Evolutionary conservation across 208 protist genomes (phyloP), one percentile per base, ranked within the genome.

Genomic region (Porcisia hertigi): DNA sequence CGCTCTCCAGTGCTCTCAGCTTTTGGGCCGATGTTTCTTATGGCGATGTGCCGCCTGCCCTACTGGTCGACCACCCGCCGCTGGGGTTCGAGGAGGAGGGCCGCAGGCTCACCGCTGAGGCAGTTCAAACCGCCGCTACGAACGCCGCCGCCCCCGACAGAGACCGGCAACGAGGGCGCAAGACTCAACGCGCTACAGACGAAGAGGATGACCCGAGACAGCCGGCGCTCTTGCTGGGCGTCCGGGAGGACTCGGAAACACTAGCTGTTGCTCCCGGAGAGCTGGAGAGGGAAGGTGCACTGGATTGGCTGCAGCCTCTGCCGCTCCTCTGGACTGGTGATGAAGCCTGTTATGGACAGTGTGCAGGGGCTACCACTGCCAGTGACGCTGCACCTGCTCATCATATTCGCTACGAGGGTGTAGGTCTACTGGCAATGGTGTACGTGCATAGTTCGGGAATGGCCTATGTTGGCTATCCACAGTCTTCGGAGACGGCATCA

Each of bases 21-120:
- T 96, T 96, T 75, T 96, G 92, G 92, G 59, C 73, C 0, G 76
- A 73, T 47, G 83, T 92, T 1, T 67, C 72, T 18, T 74, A 76
- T 55, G 80, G 82, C 6, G 83, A 88, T 53, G 34, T 41, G 9
- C 65, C 81, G 20, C 69, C 59, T 14, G 73, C 72, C 2, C 70
- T 57, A 8, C 62, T 78, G 49, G 43, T 30, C 3, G 71, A 34
- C 25, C 81, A 78, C 60, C 70, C 77, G n/a, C 83, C 83, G 43
- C 73, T 87, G 25, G 83, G 83, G 45, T 79, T 85, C 47, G 64
- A 73, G 49, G 43, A 30, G 45, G 72, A 49, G 3, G 41, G 53
- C 12, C 58, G 34, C 34, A 45, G 58, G 41, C 47, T 25, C 76
- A 74, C 18, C 76, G 45, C 58, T 2, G 59, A 41, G 64, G 57